Percentiles rank a stretch among this genome's conserved stretches.
Conservation (phyloP, 2,329 filamentous ascomycete species). For the Onygenales sp. region DNA sequence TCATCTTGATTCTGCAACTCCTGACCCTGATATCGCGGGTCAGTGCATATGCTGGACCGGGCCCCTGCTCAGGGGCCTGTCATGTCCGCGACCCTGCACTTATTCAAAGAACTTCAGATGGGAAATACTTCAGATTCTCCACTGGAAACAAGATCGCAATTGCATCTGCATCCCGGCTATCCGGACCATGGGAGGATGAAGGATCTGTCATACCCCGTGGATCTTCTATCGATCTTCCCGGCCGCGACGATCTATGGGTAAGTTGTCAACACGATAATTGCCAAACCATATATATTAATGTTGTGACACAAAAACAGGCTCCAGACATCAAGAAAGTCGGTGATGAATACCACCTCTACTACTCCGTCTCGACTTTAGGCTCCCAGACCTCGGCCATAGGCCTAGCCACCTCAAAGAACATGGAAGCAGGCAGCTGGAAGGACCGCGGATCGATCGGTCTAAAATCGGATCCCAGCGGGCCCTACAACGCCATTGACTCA, state of each 20-base stretch:
- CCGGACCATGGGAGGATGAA: conserved; percentile 36
- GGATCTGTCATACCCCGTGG: conserved; percentile 31
- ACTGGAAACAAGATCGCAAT: conserved; percentile 36
- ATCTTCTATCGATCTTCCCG: conserved; percentile 26
- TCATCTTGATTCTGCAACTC: background rate
- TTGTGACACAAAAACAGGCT: conserved; percentile 35
- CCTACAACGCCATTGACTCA: conserved; percentile 54
- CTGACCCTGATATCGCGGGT: background rate
- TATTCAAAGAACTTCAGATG: conserved; percentile 12
- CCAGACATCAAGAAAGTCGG: conserved; percentile 53
- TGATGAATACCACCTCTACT: conserved; percentile 55
- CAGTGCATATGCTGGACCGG: background rate
- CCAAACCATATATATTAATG: background rate
- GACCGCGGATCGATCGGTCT: conserved; percentile 25
- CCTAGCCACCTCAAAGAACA: conserved; percentile 38
- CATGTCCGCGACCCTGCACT: background rate
- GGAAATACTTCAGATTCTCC: conserved; percentile 40
- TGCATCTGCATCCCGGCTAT: conserved; percentile 31
- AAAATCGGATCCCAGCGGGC: conserved; percentile 28
- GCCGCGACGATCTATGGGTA: conserved; percentile 21
- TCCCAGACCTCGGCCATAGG: conserved; percentile 55
- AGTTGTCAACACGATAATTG: background rate
- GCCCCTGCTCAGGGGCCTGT: background rate
- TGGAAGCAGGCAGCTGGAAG: conserved; percentile 28
- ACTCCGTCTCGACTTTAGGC: conserved; percentile 53